Evolutionary conservation across 371 early-diverging fungal species (phyloP).

Genomic region (Apophysomyces ossiformis): DNA sequence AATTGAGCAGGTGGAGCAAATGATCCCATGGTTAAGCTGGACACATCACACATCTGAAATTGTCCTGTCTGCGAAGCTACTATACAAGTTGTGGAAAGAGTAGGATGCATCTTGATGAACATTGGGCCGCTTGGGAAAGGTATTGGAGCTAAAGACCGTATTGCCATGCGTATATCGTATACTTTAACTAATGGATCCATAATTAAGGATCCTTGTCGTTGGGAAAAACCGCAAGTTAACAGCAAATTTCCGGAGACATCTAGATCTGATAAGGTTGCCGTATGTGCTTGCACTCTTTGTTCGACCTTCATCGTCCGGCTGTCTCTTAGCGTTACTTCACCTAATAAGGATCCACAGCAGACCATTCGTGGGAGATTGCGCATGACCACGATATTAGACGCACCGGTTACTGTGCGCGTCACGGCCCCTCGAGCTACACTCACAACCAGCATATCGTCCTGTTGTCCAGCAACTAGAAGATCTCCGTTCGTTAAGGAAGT

Average conservation of each 20-base stretch:
- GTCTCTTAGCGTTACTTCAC: slow-evolving; percentile 74
- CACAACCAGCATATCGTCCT: slow-evolving; percentile 64
- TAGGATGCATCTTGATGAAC: slow-evolving; percentile 76
- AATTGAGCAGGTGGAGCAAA: slow-evolving; percentile 64
- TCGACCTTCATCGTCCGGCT: slow-evolving; percentile 71
- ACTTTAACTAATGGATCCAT: slow-evolving; percentile 84
- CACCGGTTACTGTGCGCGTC: slow-evolving; percentile 48
- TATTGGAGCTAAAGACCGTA: slow-evolving; percentile 72
- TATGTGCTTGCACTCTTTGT: slow-evolving; percentile 75
- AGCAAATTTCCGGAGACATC: slow-evolving; percentile 78
- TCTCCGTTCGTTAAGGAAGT: slow-evolving; percentile 68
- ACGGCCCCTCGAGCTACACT: slow-evolving; percentile 71
- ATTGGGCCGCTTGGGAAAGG: slow-evolving; percentile 75
- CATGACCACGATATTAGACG: slow-evolving; percentile 71
- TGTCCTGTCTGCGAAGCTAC: slow-evolving; percentile 73
- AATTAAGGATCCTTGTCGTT: slow-evolving; percentile 63
- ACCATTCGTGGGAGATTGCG: slow-evolving; percentile 64
- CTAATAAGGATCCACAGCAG: slow-evolving; percentile 72
- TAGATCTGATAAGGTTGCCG: slow-evolving; percentile 76
- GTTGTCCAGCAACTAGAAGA: slow-evolving; percentile 69
- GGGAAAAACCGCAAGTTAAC: slow-evolving; percentile 82
- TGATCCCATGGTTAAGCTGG: slow-evolving; percentile 52
- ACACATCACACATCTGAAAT: slow-evolving; percentile 79
- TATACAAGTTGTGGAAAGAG: slow-evolving; percentile 68
- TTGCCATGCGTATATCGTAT: slow-evolving; percentile 79